Evolutionary conservation across 2,329 filamentous ascomycete genomes (phyloP).

Genomic region (Ophiostoma sp.): DNA sequence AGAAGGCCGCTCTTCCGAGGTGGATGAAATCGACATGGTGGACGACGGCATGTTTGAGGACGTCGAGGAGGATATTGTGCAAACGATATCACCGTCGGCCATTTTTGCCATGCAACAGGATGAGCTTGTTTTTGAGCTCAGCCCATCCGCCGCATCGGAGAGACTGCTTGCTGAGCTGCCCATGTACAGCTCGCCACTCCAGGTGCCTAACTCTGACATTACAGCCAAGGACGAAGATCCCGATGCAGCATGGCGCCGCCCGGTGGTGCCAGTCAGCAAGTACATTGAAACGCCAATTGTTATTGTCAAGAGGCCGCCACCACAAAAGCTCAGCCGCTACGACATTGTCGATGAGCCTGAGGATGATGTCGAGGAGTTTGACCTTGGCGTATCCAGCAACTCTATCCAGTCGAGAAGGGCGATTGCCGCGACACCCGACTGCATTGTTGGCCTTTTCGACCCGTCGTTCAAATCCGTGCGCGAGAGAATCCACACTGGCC

Average conservation of each 20-base stretch:
- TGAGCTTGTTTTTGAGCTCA: slow-evolving; percentile 73
- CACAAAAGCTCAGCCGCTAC: slow-evolving; percentile 75
- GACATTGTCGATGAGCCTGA: slow-evolving; percentile 65
- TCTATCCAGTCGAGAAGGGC: neutral
- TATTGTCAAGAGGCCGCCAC: slow-evolving; percentile 59
- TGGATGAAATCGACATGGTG: slow-evolving; percentile 42
- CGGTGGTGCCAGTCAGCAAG: slow-evolving; percentile 79
- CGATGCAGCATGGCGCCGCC: slow-evolving; percentile 67
- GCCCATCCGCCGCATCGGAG: slow-evolving; percentile 68
- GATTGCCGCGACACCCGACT: slow-evolving; percentile 3
- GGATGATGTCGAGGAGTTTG: slow-evolving; percentile 35
- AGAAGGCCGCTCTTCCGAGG: slow-evolving; percentile 22
- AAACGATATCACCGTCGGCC: slow-evolving; percentile 63
- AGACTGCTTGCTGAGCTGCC: slow-evolving; percentile 76
- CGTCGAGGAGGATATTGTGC: slow-evolving; percentile 31
- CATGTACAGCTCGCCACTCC: slow-evolving; percentile 63
- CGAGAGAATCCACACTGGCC: slow-evolving; percentile 82
- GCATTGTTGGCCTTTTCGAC: slow-evolving; percentile 72
- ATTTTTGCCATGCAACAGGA: slow-evolving; percentile 79
- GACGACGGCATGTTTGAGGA: slow-evolving; percentile 36
- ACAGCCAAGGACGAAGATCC: slow-evolving; percentile 56
- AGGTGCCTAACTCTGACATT: slow-evolving; percentile 54
- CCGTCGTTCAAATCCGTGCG: slow-evolving; percentile 84
- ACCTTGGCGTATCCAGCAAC: slow-evolving; percentile 30
- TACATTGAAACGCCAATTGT: slow-evolving; percentile 77